Base-by-base conservation (phyloP, 2,329 filamentous ascomycete genomes). In the Aspergillus sp. region DNA sequence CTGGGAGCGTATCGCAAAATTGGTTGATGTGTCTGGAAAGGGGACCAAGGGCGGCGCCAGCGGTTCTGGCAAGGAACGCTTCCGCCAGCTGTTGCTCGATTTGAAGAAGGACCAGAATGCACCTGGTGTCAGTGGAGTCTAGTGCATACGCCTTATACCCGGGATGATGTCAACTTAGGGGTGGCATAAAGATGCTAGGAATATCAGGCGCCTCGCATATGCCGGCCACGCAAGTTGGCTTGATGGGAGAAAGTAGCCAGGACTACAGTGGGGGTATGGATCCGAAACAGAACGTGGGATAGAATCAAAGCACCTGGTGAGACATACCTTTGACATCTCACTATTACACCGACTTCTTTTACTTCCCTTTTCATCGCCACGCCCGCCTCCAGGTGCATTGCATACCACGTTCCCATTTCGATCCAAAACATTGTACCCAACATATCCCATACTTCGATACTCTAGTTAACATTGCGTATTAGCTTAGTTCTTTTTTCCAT, bases 11-110 rank as follows among this genome's bases (percentile, higher is more conserved):
- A 97, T 98, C 62, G 86, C 90, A 26, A 98, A 97, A 75, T 70
- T 98, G 57, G 90, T 97, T n/a, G 93, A 98, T 69, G 71, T 98
- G 53, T 96, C 89, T 60, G 93, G 93, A 50, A 98, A 97, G 74
- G 90, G 91, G 10, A 73, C 81, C 47, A 87, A 84, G 69, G 90
- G 91, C 46, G 91, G 90, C 61, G 90, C 88, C 35, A 83, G 83
- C 48, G 91, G 90, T 37, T 94, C 88, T 48, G 90, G 91, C 59
- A 98, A 98, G 79, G 89, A 94, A 68, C 88, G 90, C 52, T 97
- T 98, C 79, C 84, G 93, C 54, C 91, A 97, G 71, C 63, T 97
- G 62, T 73, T 98, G 59, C 70, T 90, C 57, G 90, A 83, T 67
- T 72, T 98, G 70, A 85, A 85, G 72, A 96, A 96, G 75, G 93